Conservation (phyloP, 2,329 filamentous ascomycete genomes). For the Fusarium poae region DNA sequence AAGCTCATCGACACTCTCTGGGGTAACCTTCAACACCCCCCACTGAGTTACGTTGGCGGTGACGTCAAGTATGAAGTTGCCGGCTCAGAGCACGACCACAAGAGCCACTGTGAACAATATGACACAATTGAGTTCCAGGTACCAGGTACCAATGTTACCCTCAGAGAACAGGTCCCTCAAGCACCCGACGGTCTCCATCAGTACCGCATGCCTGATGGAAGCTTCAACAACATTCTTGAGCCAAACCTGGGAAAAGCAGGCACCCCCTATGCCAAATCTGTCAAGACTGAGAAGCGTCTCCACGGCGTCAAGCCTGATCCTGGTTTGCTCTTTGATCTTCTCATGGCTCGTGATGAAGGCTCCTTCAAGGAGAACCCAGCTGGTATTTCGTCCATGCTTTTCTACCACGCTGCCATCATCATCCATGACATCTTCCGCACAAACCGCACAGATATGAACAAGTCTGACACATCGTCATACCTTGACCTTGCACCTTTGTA, state of each 20-base stretch:
- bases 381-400: slow-evolving; percentile 80
- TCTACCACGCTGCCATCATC: slow-evolving; percentile 77
- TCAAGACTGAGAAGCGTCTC: slow-evolving; percentile 68
- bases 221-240: slow-evolving; percentile 69
- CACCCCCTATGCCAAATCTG: slow-evolving; percentile 76
- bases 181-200: slow-evolving; percentile 54
- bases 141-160: slow-evolving; percentile 54
- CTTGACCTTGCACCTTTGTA: slow-evolving; percentile 81
- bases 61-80: slow-evolving; percentile 57
- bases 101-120: slow-evolving; percentile 50
- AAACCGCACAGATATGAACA: slow-evolving; percentile 71
- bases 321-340: slow-evolving; percentile 74
- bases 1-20: slow-evolving; percentile 66
- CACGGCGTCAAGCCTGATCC: slow-evolving; percentile 73
- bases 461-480: slow-evolving; percentile 78
- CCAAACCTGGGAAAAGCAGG: slow-evolving; percentile 74
- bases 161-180: slow-evolving; percentile 55
- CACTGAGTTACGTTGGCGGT: slow-evolving; percentile 59
- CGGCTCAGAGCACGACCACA: slow-evolving; percentile 48
- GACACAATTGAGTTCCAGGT: slow-evolving; percentile 58
- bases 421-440: slow-evolving; percentile 56
- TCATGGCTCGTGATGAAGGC: slow-evolving; percentile 69
- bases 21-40: slow-evolving; percentile 67
- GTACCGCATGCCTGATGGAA: slow-evolving; percentile 56
- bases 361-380: slow-evolving; percentile 74